These are phyloP conservation scores for Pleurotus ostreatus DNA, from an alignment of 768 basidiomycete species.

Conservation along the genomic window DNA sequence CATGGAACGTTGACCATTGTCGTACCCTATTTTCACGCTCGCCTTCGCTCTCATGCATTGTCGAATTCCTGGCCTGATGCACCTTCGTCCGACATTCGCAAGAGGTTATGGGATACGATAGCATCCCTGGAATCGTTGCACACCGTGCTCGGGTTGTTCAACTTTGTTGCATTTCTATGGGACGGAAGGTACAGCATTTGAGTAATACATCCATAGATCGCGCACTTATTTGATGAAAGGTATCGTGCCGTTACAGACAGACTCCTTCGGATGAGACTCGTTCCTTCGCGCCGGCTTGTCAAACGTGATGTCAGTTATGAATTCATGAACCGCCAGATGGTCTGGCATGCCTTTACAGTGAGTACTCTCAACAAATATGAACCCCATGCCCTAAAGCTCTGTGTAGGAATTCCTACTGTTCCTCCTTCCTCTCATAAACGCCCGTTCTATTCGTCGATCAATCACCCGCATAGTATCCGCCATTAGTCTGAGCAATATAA, in stretches of 20 bases:
- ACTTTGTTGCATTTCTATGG: slow-evolving; percentile 81
- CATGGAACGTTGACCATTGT: slow-evolving; percentile 74
- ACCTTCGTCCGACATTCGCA: slow-evolving; percentile 71
- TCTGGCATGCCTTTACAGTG: slow-evolving; percentile 98
- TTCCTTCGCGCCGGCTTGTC: slow-evolving; percentile 64
- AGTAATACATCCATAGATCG: not conserved
- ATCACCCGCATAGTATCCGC: slow-evolving; percentile 33
- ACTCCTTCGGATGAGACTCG: slow-evolving; percentile 67
- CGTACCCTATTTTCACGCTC: slow-evolving; percentile 74
- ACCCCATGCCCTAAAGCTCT: slow-evolving; percentile 2
- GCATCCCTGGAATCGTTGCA: slow-evolving; percentile 66
- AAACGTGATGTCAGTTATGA: slow-evolving; percentile 92
- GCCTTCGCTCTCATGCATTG: slow-evolving; percentile 70
- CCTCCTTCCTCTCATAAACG: slow-evolving; percentile 79
- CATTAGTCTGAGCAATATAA: slow-evolving; percentile 24
- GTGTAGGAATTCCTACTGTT: slow-evolving; percentile 92
- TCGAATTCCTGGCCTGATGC: slow-evolving; percentile 90
- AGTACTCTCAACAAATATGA: slow-evolving; percentile 22
- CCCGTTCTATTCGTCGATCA: slow-evolving; percentile 58
- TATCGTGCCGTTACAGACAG: slow-evolving; percentile 85
- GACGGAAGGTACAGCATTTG: slow-evolving; percentile 66
- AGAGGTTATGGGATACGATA: slow-evolving; percentile 69
- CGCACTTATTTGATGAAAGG: slow-evolving; percentile 33
- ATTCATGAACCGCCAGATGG: slow-evolving; percentile 99
- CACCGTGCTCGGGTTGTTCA: slow-evolving; percentile 58